Base-by-base conservation (phyloP, 345 rosid genomes). In the Excoecaria cochinchinensis region DNA sequence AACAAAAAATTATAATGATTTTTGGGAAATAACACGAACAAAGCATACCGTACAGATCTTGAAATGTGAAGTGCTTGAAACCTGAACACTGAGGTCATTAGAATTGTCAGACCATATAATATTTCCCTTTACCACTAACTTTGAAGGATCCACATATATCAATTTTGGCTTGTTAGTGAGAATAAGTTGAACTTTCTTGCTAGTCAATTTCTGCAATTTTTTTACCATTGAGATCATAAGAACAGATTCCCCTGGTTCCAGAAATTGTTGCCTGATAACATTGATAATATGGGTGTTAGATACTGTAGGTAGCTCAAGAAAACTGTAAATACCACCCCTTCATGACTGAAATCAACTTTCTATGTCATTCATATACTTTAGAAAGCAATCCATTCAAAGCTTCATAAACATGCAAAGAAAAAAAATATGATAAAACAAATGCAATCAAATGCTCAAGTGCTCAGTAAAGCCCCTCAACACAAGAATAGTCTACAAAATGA, bases 121-220 rank as follows among this genome's bases (percentile, higher is more conserved):
- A 71, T 87, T 91, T 70, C 97, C 96, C 81, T 95, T 95, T 24
- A 86, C 89, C 31, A 87, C 72, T 65, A 92, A 85, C 77, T 95
- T 95, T n/a, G 95, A 79, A 59, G 97, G 98, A 71, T 95, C 97
- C 42, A 91, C 97, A 22, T 93, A 93, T 55, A 95, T 88, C 78
- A 95, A 80, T 83, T 84, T 95, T 24, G 99, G 99, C 74, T 92
- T 92, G 86, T 87, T 90, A 72, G 97, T 95, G 59, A 95, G 97
- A 79, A 95, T 92, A 56, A 95, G 97, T 84, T 95, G 98, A 85
- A 95, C 98, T 76, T 95, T 95, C 86, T 96, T 93, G 89, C 88
- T 95, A 6, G 99, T 85, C 80, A 93, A 64, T 81, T 95, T 95
- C 84, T 87, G 93, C 72, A 95, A 74, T 87, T 91, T 93, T 88